Evolutionary conservation across 2,329 filamentous ascomycete genomes (phyloP), one percentile per base, ranked within the genome.

Genomic region (Cryphonectria japonica): DNA sequence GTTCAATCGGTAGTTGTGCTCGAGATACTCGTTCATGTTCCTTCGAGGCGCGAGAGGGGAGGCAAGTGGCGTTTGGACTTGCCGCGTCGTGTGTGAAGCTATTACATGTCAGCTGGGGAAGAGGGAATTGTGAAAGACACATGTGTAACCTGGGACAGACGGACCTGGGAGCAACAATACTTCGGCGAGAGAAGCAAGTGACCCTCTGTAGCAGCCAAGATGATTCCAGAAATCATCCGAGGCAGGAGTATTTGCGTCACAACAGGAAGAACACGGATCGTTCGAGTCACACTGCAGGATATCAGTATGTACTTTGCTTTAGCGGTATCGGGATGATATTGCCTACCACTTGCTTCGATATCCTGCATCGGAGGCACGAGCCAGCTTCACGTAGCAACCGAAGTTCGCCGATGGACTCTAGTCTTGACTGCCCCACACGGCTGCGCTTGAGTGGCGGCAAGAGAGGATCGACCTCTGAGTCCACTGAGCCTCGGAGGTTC

Each of bases 321-420:
- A 79, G 78, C 66, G 43, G 68, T 8, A 22, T 54, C 37, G 39
- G 66, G 60, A 43, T 41, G 37, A 7, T 39, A 32, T 50, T 29
- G 74, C 82, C 76, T 81, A 88, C 86, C 75, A 81, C 79, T 76
- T 82, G 83, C 61, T 83, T 83, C 43, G 82, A 76, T 11, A 84
- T 78, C 75, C 81, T 84, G 75, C 87, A 89, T 59, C 85, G 84
- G 57, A 89, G 80, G 75, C 87, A 89, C 19, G 83, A 82, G 22
- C 83, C 82, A 22, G 80, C 77, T 50, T 85, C 83, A 54, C 82
- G 83, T 26, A 85, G 80, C 11, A 89, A 80, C 57, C 82, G 82
- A 4, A 89, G 81, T 77, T 89, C 87, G 59, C 84, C 86, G 62
- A 89, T 89, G 26, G 87, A 89, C 75, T 88, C 83, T 1, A 89